Conservation (phyloP, 2,329 filamentous ascomycete genomes). For the Hypoxylon sp. region DNA sequence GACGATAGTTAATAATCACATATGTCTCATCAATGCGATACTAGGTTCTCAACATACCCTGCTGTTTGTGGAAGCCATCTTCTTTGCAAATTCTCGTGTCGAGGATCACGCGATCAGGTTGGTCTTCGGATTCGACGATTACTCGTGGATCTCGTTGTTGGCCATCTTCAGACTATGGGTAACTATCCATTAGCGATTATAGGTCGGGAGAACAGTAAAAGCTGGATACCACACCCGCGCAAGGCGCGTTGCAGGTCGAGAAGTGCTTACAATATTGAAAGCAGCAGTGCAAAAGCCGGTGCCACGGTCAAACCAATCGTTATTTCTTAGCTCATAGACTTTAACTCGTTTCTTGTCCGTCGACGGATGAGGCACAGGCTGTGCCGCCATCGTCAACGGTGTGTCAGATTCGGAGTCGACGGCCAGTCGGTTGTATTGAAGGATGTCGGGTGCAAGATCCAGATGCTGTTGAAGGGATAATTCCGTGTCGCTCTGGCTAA, state of each 20-base stretch:
- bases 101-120: slow-evolving; percentile 84
- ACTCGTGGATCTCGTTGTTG: slow-evolving; percentile 87
- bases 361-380: slow-evolving; percentile 77
- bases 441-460: slow-evolving; percentile 68
- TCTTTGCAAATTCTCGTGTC: slow-evolving; percentile 93
- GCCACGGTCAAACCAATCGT: slow-evolving; percentile 98
- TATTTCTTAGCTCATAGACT: slow-evolving; percentile 98
- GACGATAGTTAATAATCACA: slow-evolving; percentile 31
- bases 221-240: slow-evolving; percentile 20
- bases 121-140: slow-evolving; percentile 92
- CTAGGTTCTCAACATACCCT: slow-evolving; percentile 73
- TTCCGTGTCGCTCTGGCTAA: slow-evolving; percentile 68
- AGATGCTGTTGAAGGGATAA: slow-evolving; percentile 74
- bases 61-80: slow-evolving; percentile 98
- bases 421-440: slow-evolving; percentile 65
- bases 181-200: slow-evolving; percentile 35
- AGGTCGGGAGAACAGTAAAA: neutral
- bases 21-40: slow-evolving; percentile 8
- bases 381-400: slow-evolving; percentile 78
- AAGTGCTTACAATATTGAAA: slow-evolving; percentile 76
- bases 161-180: slow-evolving; percentile 67
- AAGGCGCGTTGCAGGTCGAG: slow-evolving; percentile 25
- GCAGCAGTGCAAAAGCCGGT: slow-evolving; percentile 94
- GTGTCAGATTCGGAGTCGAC: slow-evolving; percentile 68
- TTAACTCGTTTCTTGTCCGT: slow-evolving; percentile 87